These are phyloP conservation scores for Syncephalastrum monosporum DNA, from an alignment of 371 early-diverging fungal species.

Conservation along the genomic window DNA sequence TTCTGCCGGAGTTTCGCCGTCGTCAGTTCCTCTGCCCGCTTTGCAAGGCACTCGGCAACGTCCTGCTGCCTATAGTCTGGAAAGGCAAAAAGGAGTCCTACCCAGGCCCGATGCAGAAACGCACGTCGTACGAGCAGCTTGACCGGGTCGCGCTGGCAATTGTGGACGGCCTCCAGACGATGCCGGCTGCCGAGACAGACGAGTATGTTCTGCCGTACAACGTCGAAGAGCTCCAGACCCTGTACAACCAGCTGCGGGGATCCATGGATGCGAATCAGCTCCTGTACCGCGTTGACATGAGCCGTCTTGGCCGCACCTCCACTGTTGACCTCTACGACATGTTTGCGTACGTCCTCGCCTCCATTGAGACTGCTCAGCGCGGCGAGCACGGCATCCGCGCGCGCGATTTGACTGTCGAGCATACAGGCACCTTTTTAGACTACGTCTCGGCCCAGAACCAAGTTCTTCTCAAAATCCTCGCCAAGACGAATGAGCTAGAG, in stretches of 20 bases:
- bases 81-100: conserved; percentile 62
- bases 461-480: conserved; percentile 61
- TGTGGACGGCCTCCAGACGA: conserved; percentile 9
- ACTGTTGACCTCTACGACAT: conserved; percentile 27
- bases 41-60: conserved; percentile 93
- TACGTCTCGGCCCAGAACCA: conserved; percentile 56
- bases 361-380: conserved; percentile 68
- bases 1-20: conserved; percentile 9
- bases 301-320: conserved; percentile 2
- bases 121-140: conserved; percentile 21
- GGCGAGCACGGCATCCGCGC: conserved; percentile 37
- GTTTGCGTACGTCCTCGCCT: conserved; percentile 65
- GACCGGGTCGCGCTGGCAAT: conserved; percentile 14
- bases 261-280: conserved; percentile 11
- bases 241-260: conserved; percentile 29
- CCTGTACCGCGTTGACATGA: conserved; percentile 1
- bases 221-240: conserved; percentile 19
- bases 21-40: conserved; percentile 91
- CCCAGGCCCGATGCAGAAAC: conserved; percentile 48
- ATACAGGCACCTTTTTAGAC: conserved; percentile 60
- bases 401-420: conserved; percentile 38
- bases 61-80: conserved; percentile 71
- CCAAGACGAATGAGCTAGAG: conserved; percentile 47
- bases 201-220: conserved; percentile 18
- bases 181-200: conserved; percentile 14